Evolutionary conservation across 768 basidiomycete species (phyloP), one percentile per base, ranked within the genome.

Genomic region (Lactarius psammicola): DNA sequence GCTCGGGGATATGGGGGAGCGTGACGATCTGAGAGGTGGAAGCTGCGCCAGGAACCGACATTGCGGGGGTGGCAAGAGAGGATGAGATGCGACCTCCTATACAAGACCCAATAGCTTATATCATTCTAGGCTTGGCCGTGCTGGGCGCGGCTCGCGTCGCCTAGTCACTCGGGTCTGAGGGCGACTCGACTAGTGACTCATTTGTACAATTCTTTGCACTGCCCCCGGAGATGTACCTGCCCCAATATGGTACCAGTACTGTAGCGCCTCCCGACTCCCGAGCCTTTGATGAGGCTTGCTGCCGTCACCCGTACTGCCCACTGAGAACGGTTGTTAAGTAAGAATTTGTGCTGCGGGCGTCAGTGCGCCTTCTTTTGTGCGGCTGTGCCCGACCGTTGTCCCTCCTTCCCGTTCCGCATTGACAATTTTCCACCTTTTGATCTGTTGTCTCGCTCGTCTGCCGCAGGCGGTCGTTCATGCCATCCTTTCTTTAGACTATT

Each of bases 1-100:
- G 82, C 70, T 88, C 87, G 1, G 81, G 82, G 54, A 90, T 80
- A 42, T 74, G 63, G 0, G 87, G 88, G 15, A 88, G 76, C 7
- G 81, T 78, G 59, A 86, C 76, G 53, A 74, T 77, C 68, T 85
- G 86, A 53, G 78, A 70, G 26, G 76, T 72, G 23, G 73, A 70
- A 31, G 71, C 60, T 18, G 72, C 61, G 31, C 63, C 59, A 51
- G 68, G 34, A 38, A 60, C 57, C n/a, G 62, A 64, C 57, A 68
- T 68, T 33, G 51, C 3, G n/a, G 7, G 11, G 55, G 17, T 38
- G 26, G 49, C 26, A 44, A n/a, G 62, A 33, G 15, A 63, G 55
- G 62, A 57, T 36, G 44, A 34, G 30, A 49, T n/a, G 4, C 0
- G 44, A 4, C 38, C 38, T 6, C 23, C 44, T 23, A 11, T n/a